Percentiles rank a stretch among this genome's conserved stretches.
These are phyloP conservation scores for Starmerella potacharoeniae DNA, from an alignment of 805 yeast species.

Conservation along the genomic window DNA sequence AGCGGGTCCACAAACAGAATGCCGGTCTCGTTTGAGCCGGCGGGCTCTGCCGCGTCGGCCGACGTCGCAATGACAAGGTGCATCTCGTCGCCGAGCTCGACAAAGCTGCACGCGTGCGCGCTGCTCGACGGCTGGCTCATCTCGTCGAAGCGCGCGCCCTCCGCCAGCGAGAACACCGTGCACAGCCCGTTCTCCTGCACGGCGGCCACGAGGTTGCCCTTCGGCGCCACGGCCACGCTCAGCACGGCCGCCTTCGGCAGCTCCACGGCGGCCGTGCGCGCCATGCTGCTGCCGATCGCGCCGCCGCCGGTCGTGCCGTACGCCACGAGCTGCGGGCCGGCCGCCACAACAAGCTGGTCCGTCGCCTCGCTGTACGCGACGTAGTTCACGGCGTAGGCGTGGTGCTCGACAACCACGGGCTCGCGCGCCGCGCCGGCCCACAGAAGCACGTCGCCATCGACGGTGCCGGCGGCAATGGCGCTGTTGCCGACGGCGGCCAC, in stretches of 20 bases:
- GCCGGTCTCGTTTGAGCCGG: slow-evolving; percentile 7
- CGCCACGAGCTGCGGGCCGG: slow-evolving; percentile 8
- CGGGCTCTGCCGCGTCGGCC: slow-evolving; percentile 7
- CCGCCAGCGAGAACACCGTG: slow-evolving; percentile 5
- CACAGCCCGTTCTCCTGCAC: slow-evolving; percentile 12
- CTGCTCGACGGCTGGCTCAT: slow-evolving; percentile 5
- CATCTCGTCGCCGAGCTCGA: slow-evolving; percentile 7
- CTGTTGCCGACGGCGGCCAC: slow-evolving; percentile 4
- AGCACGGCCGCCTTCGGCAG: slow-evolving; percentile 1
- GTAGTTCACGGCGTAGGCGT: slow-evolving; percentile 1
- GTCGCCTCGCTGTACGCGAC: slow-evolving; percentile 2
- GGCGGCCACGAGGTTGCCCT: slow-evolving; percentile 10
- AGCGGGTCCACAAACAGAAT: slow-evolving; percentile 18
- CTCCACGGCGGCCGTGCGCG: not conserved
- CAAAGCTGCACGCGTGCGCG: slow-evolving; percentile 12
- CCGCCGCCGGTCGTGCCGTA: not conserved
- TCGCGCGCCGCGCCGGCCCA: slow-evolving; percentile 9
- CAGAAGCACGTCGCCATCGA: slow-evolving; percentile 15
- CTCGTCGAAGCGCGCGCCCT: not conserved
- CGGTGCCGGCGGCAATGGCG: slow-evolving; percentile 18
- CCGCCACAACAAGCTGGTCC: slow-evolving; percentile 17
- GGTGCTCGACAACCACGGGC: not conserved
- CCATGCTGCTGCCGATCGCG: not conserved
- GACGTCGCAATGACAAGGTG: slow-evolving; percentile 13
- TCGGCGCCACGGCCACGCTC: slow-evolving; percentile 8